Evolutionary conservation across 371 early-diverging fungal genomes (phyloP), one percentile per base, ranked within the genome.

Genomic region (Rhizopus delemar): DNA sequence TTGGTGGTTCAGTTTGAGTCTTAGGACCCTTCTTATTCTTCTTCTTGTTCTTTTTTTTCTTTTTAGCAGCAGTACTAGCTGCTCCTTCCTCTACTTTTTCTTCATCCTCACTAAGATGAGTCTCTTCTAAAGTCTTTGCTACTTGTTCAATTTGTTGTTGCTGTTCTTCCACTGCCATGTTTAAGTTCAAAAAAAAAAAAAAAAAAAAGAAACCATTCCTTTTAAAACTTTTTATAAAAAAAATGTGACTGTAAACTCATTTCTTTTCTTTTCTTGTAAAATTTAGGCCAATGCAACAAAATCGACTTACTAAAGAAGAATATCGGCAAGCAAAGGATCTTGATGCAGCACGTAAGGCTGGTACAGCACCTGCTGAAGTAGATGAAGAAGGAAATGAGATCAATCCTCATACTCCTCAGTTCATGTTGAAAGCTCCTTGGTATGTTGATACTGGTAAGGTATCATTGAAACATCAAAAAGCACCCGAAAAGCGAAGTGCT

Each of bases 331-430:
- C 89, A 48, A 91, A 93, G 65, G 94, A 93, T 64, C 77, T 93
- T 33, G 94, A 94, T 62, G 93, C 90, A 0, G 94, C 94, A 33
- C 85, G 94, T 60, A 93, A 92, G 67, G 92, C 92, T 1, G 94
- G 94, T 63, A 93, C 91, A 46, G 93, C 92, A 6, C 92, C 93
- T 38, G 89, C 94, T n/a, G 93, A 90, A 59, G 71, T 89, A 7
- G 94, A 94, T 75, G 93, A 91, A 45, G 92, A 93, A 53, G 98
- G 97, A 45, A 87, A 88, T 39, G 93, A 93, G 68, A 96, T 98
- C 84, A 98, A 98, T 74, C 99, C 99, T n/a, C 96, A 98, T 66
- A 98, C 98, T 45, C 99, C 99, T 3, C 90, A 94, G 59, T 98
- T 93, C 71, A 97, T 97, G 80, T 83, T 95, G 9, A 85, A 94